Evolutionary conservation across 345 rosid species (phyloP).

Genomic region (Brassica cretica): DNA sequence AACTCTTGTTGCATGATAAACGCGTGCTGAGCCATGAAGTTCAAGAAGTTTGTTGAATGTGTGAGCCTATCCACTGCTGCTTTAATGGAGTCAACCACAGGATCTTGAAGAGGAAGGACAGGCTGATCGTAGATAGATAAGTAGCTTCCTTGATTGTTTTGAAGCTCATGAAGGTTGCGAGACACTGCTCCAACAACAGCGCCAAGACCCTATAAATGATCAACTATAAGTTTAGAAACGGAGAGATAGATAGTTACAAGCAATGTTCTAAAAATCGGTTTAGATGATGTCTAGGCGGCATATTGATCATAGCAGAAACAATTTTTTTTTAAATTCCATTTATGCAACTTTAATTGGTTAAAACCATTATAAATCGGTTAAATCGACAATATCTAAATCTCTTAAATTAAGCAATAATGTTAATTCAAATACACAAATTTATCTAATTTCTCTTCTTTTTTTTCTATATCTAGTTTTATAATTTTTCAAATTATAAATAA

Average conservation of each 20-base stretch:
- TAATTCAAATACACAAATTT: too few relatives aligned
- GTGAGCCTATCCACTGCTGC: conserved; percentile 88
- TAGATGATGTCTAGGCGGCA: too few relatives aligned
- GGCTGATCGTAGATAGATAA: conserved; percentile 90
- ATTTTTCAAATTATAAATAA: too few relatives aligned
- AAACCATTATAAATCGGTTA: too few relatives aligned
- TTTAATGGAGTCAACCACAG: conserved; percentile 75
- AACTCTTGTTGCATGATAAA: conserved; percentile 92
- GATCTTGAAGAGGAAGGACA: conserved; percentile 78
- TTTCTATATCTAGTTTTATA: too few relatives aligned
- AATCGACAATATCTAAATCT: too few relatives aligned
- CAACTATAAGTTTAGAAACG: background rate
- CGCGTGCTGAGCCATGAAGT: conserved; percentile 90
- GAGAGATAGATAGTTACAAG: background rate
- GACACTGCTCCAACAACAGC: conserved; percentile 98
- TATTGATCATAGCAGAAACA: too few relatives aligned
- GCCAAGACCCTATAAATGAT: conserved; percentile 68
- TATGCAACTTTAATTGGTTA: too few relatives aligned
- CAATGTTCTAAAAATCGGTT: too few relatives aligned
- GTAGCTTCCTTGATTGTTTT: conserved; percentile 90
- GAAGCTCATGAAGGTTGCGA: conserved; percentile 96
- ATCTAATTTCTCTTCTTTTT: too few relatives aligned
- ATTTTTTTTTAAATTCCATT: too few relatives aligned
- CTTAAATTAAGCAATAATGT: too few relatives aligned
- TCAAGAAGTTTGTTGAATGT: conserved; percentile 83